Conservation (phyloP, 2,329 filamentous ascomycete genomes). For the Xylariaceae sp. region DNA sequence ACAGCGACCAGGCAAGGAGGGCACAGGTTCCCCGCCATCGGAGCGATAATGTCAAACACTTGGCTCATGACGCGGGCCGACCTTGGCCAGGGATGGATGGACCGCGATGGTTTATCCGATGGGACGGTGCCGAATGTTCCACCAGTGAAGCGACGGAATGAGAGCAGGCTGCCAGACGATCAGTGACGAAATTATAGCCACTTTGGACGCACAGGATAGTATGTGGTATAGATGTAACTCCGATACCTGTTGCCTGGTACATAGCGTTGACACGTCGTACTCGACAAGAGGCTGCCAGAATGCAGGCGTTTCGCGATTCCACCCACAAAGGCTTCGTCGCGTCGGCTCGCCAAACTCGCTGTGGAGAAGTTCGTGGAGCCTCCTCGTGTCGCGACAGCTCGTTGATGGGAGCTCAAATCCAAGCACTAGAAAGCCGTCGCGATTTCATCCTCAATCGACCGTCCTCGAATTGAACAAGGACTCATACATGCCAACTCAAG, state of each 20-base stretch:
- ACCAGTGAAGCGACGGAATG: constrained; percentile 24
- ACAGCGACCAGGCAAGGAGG: constrained; percentile 6
- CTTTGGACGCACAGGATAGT: not conserved
- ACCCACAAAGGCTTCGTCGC: not conserved
- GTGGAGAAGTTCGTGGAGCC: not conserved
- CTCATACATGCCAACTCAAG: too few species aligned
- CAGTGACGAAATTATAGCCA: too few species aligned
- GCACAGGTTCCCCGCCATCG: not conserved
- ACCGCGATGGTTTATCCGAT: constrained; percentile 21
- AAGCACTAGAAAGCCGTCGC: not conserved
- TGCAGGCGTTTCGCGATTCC: too few species aligned
- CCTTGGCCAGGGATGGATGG: constrained; percentile 7
- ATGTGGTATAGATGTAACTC: too few species aligned
- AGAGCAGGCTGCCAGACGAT: too few species aligned
- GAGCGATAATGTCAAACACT: not conserved
- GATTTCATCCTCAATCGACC: too few species aligned
- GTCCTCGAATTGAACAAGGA: too few species aligned
- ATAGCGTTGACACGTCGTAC: too few species aligned
- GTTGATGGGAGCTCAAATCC: not conserved
- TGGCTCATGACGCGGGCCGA: constrained; percentile 8
- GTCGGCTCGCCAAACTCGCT: not conserved
- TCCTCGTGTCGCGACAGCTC: not conserved
- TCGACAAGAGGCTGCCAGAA: too few species aligned
- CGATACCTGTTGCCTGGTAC: too few species aligned
- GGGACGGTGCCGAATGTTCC: constrained; percentile 29